A percentile compares a stretch with the other conserved stretches of the same genome.
phyloP scores from a whole-genome alignment of 441 rosid genomes.

The Brassica hybrid region DNA sequence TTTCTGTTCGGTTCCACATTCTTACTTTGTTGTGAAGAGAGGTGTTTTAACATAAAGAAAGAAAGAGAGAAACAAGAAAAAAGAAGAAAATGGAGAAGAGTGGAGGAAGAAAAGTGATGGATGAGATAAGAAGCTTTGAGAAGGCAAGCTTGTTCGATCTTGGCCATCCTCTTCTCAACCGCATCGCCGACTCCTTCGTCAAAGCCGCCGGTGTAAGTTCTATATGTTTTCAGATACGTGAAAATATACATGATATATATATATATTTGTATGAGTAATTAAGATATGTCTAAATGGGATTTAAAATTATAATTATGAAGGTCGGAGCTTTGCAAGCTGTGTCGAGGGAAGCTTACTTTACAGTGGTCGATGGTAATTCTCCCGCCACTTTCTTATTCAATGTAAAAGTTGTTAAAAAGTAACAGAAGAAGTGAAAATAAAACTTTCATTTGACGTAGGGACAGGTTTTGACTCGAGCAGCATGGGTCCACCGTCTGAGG shows the following conservation, averaged over 20 bases:
- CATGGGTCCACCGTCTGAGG: constrained; percentile 46
- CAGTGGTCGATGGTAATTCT: constrained; percentile 62
- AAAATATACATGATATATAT: no score
- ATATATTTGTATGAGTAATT: no score
- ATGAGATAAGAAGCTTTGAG: no score
- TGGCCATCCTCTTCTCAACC: no score
- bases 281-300: no score
- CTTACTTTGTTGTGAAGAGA: constrained; percentile 7
- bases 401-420: no score
- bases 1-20: constrained; percentile 35
- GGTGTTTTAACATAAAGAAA: background rate
- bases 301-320: constrained; percentile 39
- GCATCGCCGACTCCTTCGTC: no score
- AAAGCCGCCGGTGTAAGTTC: no score
- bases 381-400: background rate
- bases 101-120: no score
- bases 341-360: constrained; percentile 75
- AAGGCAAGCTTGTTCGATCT: no score
- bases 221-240: no score
- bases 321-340: constrained; percentile 86
- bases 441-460: constrained; percentile 34
- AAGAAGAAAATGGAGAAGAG: no score
- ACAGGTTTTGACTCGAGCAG: constrained; percentile 56
- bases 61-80: background rate
- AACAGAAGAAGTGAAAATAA: background rate